Evolutionary conservation across 1,139 yeast species (phyloP).

Genomic region (Lodderomyces theae): DNA sequence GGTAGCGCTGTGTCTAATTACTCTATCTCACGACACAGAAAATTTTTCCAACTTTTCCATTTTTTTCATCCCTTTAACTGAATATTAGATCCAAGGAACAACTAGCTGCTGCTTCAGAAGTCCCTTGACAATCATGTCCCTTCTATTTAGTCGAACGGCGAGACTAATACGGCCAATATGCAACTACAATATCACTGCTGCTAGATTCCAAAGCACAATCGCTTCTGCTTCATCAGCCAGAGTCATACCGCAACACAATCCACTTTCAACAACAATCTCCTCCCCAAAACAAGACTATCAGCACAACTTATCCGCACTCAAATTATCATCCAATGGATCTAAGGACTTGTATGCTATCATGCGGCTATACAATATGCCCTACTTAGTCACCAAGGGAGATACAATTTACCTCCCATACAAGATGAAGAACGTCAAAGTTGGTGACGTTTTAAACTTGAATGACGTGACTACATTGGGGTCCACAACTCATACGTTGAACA

Average conservation of each 20-base stretch:
- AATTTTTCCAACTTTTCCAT: background rate
- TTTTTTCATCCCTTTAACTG: background rate
- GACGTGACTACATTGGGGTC: slow-evolving; percentile 84
- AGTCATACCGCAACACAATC: too few relatives aligned
- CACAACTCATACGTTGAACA: slow-evolving; percentile 65
- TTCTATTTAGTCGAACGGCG: background rate
- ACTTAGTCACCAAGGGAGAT: slow-evolving; percentile 90
- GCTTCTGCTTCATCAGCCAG: background rate
- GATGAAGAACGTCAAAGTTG: slow-evolving; percentile 72
- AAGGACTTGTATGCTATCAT: slow-evolving; percentile 72
- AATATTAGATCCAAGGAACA: background rate
- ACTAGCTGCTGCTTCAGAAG: too few relatives aligned
- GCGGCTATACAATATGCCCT: slow-evolving; percentile 79
- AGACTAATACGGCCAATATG: background rate
- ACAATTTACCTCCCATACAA: slow-evolving; percentile 73
- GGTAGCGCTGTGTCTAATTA: too few relatives aligned
- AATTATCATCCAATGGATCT: slow-evolving; percentile 54
- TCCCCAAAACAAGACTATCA: background rate
- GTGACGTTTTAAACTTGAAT: slow-evolving; percentile 69
- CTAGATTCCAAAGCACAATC: background rate
- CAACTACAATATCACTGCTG: background rate
- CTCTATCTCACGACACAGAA: too few relatives aligned
- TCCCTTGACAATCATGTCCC: background rate
- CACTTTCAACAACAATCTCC: background rate
- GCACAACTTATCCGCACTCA: slow-evolving; percentile 42